phyloP scores from a whole-genome alignment of 1,284 basidiomycete genomes.

The Cryptococcus hybrid region DNA sequence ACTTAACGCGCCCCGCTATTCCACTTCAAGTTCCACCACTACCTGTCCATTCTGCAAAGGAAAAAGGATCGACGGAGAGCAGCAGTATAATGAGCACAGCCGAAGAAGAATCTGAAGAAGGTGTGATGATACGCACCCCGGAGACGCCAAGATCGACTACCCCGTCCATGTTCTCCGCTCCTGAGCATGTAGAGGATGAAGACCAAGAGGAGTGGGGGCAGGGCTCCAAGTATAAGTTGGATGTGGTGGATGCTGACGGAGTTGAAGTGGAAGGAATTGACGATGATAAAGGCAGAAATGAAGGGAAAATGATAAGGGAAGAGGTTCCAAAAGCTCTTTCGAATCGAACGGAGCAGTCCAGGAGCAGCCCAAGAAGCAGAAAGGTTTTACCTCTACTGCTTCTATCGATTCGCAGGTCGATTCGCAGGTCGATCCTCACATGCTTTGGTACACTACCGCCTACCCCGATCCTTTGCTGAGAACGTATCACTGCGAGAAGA shows the following conservation, averaged over 20 bases:
- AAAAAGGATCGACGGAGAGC: slow-evolving; percentile 6
- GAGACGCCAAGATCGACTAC: neutral
- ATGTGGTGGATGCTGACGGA: slow-evolving; percentile 35
- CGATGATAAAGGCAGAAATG: neutral
- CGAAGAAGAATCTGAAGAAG: slow-evolving; percentile 16
- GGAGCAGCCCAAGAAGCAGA: no score
- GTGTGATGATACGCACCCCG: slow-evolving; percentile 12
- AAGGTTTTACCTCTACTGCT: neutral
- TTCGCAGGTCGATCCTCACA: slow-evolving; percentile 34
- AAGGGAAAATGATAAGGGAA: no score
- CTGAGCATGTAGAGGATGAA: no score
- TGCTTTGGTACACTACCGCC: slow-evolving; percentile 62
- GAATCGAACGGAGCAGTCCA: no score
- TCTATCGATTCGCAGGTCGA: slow-evolving; percentile 17
- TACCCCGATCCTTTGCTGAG: slow-evolving; percentile 66
- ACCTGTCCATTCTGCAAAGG: slow-evolving; percentile 1
- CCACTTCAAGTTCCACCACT: slow-evolving; percentile 64
- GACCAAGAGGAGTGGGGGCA: no score
- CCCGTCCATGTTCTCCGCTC: no score
- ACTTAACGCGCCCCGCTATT: slow-evolving; percentile 79
- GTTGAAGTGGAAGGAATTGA: slow-evolving; percentile 13
- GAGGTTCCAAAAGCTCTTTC: no score
- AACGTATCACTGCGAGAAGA: slow-evolving; percentile 91
- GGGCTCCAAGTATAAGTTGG: slow-evolving; percentile 17
- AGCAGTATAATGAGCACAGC: neutral